phyloP scores from a whole-genome alignment of 2,329 filamentous ascomycete genomes.

The Hymenotorrendiella dingleyae region DNA sequence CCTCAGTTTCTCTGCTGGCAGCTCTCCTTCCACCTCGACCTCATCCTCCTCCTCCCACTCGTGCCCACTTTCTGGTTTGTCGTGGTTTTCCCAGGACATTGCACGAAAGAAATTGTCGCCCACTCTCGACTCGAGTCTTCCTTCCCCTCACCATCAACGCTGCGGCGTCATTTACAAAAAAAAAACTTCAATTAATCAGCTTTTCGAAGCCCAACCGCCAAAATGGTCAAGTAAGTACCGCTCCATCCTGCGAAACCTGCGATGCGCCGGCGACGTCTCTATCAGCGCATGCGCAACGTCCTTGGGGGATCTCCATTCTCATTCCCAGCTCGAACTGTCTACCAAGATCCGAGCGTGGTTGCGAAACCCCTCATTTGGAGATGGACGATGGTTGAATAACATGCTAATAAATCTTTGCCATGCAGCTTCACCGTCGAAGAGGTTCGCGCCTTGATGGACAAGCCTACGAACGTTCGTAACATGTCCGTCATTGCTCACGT shows the following conservation, averaged over 20 bases:
- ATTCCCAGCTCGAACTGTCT: too few species aligned
- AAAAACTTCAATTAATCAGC: constrained; percentile 29
- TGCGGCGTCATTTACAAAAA: constrained; percentile 22
- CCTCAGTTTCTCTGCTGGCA: constrained; percentile 2
- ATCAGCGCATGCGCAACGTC: too few species aligned
- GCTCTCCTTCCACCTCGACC: constrained; percentile 13
- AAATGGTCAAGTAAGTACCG: constrained; percentile 96
- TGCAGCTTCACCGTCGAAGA: constrained; percentile 96
- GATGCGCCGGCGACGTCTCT: too few species aligned
- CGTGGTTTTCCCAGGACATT: constrained; percentile 24
- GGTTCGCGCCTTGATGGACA: constrained; percentile 75
- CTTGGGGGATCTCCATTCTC: too few species aligned
- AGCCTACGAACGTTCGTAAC: constrained; percentile 75
- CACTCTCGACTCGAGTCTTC: too few species aligned
- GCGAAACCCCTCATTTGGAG: constrained; percentile 4
- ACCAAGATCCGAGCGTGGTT: too few species aligned
- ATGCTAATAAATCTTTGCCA: constrained; percentile 44
- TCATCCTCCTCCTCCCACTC: constrained; percentile 21
- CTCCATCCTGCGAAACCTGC: constrained; percentile 1
- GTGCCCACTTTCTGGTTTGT: constrained; percentile 23
- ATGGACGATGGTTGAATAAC: too few species aligned
- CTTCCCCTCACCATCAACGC: constrained; percentile 17
- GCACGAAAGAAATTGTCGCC: constrained; percentile 21
- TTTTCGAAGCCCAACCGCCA: constrained; percentile 66
- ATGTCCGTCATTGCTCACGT: constrained; percentile 99